These are phyloP conservation scores for Yamadazyma sp. DNA, from an alignment of 1,139 yeast genomes.

Conservation along the genomic window DNA sequence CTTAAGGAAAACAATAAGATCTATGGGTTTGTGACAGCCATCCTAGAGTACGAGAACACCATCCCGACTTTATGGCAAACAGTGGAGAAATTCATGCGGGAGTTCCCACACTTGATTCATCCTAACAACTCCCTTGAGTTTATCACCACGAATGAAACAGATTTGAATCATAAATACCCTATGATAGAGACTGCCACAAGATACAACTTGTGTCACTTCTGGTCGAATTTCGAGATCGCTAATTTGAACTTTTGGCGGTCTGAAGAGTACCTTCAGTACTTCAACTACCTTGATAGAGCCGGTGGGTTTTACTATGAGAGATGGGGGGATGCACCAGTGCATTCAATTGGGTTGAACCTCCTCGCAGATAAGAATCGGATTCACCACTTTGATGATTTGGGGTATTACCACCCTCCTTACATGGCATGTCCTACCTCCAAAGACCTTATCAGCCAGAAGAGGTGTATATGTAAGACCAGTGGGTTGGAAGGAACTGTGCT, in stretches of 20 bases:
- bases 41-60: conserved; percentile 47
- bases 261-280: conserved; percentile 65
- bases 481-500: conserved; percentile 38
- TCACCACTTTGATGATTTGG: conserved; percentile 89
- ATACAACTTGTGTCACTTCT: conserved; percentile 91
- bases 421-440: conserved; percentile 71
- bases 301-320: conserved; percentile 92
- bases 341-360: conserved; percentile 71
- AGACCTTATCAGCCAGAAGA: conserved; percentile 49
- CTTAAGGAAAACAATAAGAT: conserved; percentile 35
- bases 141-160: conserved; percentile 58
- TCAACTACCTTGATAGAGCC: conserved; percentile 62
- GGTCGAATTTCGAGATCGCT: conserved; percentile 94
- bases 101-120: conserved; percentile 63
- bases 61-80: conserved; percentile 78
- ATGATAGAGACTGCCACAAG: conserved; percentile 34
- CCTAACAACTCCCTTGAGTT: conserved; percentile 70
- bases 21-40: conserved; percentile 46
- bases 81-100: conserved; percentile 61
- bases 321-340: conserved; percentile 99
- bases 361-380: conserved; percentile 67
- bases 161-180: conserved; percentile 26
- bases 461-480: conserved; percentile 67
- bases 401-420: conserved; percentile 84
- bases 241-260: conserved; percentile 78